phyloP scores from a whole-genome alignment of 345 rosid species.

The Boechera retrofracta region DNA sequence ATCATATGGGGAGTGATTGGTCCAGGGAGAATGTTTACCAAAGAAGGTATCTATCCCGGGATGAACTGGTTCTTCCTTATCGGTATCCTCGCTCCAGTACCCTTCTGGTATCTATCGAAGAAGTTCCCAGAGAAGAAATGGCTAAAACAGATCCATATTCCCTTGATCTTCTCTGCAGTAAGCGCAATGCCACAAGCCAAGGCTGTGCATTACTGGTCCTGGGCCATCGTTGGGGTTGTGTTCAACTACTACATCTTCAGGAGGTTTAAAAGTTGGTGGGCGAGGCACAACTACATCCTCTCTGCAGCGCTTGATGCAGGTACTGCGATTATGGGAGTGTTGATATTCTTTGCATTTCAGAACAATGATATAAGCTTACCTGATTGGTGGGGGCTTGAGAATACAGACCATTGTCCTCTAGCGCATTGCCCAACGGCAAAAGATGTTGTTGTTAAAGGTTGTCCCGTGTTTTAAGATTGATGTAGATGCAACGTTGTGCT shows the following conservation, averaged over 20 bases:
- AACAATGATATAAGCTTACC: constrained; percentile 58
- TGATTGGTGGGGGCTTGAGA: constrained; percentile 71
- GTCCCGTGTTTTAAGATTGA: constrained; percentile 58
- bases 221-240: constrained; percentile 68
- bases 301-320: constrained; percentile 91
- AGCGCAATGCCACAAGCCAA: constrained; percentile 62
- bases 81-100: constrained; percentile 79
- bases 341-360: constrained; percentile 68
- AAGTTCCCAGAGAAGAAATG: constrained; percentile 73
- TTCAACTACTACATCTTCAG: constrained; percentile 72
- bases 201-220: constrained; percentile 64
- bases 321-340: constrained; percentile 65
- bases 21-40: constrained; percentile 74
- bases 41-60: constrained; percentile 57
- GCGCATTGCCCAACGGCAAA: constrained; percentile 72
- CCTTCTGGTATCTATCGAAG: constrained; percentile 60
- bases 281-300: constrained; percentile 65
- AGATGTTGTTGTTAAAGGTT: constrained; percentile 57
- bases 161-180: constrained; percentile 59
- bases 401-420: constrained; percentile 63
- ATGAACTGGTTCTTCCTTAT: constrained; percentile 85
- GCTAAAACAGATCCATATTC: constrained; percentile 63
- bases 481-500: constrained; percentile 15
- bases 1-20: constrained; percentile 92
- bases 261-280: constrained; percentile 76